Evolutionary conservation across 1,284 basidiomycete species (phyloP).

Genomic region (Rhodotorula sp.): DNA sequence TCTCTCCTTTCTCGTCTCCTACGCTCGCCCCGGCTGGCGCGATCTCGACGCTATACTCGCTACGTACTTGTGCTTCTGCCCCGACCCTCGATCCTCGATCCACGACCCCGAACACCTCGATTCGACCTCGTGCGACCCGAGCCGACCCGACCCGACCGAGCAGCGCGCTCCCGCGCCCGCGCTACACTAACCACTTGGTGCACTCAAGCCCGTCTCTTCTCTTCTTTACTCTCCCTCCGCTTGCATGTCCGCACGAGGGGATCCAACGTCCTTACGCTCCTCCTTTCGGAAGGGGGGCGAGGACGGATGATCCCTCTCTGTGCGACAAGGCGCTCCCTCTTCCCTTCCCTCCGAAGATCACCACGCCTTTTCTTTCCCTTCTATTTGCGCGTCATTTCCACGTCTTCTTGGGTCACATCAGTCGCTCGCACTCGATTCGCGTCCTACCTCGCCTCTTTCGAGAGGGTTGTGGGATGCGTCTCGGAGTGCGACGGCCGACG

Average conservation of each 20-base stretch:
- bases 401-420: neutral
- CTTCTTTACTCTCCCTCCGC: neutral
- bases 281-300: neutral
- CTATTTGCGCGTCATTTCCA: neutral
- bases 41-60: neutral
- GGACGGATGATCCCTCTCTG: neutral
- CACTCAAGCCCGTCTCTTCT: neutral
- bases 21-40: neutral
- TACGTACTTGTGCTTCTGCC: neutral
- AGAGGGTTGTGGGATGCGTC: neutral
- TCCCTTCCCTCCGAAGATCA: neutral
- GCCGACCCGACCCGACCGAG: neutral
- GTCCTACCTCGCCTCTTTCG: neutral
- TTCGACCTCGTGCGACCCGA: neutral
- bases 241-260: neutral
- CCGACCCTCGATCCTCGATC: neutral
- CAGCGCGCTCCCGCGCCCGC: neutral
- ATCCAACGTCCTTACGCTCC: neutral
- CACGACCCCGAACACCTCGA: neutral
- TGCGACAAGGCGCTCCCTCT: neutral
- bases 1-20: conserved; percentile 41
- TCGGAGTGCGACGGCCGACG: neutral
- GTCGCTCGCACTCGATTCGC: neutral
- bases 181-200: conserved; percentile 7
- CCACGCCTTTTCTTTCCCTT: neutral